Base-by-base conservation (phyloP, 345 rosid species). In the Hirschfeldia incana region DNA sequence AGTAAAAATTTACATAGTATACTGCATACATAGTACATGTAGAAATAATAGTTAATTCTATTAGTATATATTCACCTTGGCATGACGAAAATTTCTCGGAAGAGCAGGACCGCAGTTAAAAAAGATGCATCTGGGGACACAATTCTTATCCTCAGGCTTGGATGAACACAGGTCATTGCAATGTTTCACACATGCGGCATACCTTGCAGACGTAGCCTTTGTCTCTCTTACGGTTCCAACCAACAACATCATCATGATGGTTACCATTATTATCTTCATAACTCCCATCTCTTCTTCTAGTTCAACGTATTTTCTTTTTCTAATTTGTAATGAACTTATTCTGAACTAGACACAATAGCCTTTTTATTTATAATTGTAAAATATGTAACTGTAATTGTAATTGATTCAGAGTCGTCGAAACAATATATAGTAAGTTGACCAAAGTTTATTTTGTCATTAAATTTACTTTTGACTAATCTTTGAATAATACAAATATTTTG, bases 61-160 rank as follows among this genome's bases (percentile, higher is more conserved):
- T 36, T 17, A 8, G 6, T 34, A 51, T 21, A 57, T 36, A 37
- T 36, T 37, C 13, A 76, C 79, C 53, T 67, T 67, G 27, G 68
- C 17, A 75, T n/a, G 29, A 66, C 30, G 29, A 57, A 57, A 6
- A 28, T 57, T 67, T 59, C 13, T 68, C 16, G 73, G 61, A 30
- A 44, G 49, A 39, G 67, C 49, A 67, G 79, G 79, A 8, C 73
- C 79, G 10, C 79, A 68, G 3, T 60, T 76, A 60, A 76, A 68
- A 44, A 76, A 68, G 27, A 76, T 13, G 58, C 79, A 76, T 7
- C 30, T 58, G 2, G 9, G 16, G 5, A 76, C 67, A 2, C 79
- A 76, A 28, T 67, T 67, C 4, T 42, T 67, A 58, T 67, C 67
- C 11, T n/a, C 57, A 49, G 17, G 8, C 27, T 1, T 36, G 4